Conservation (phyloP, 441 rosid species). For the Rhodomyrtus psidioides region DNA sequence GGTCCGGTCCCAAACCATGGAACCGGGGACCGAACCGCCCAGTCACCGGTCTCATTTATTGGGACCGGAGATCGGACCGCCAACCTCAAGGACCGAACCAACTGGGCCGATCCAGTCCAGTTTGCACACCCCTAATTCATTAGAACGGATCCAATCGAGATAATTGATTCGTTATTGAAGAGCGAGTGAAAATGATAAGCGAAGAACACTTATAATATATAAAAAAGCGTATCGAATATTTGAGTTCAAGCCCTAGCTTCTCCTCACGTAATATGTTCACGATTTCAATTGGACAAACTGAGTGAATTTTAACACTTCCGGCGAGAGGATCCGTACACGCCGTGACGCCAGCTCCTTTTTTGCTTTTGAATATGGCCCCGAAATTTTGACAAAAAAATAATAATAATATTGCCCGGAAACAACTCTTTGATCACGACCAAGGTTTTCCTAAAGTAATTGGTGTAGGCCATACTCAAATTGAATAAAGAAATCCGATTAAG, state of each 20-base stretch:
- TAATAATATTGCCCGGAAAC: not conserved
- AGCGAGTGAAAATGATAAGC: not conserved
- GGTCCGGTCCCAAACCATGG: too few species aligned
- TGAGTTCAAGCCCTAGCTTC: not conserved
- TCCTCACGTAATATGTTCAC: not conserved
- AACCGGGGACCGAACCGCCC: too few species aligned
- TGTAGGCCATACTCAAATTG: not conserved
- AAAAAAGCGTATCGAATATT: too few species aligned
- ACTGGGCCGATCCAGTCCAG: too few species aligned
- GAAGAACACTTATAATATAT: too few species aligned
- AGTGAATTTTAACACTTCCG: not conserved
- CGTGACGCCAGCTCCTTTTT: not conserved
- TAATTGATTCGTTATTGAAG: not conserved
- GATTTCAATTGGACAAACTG: not conserved
- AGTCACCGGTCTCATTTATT: too few species aligned
- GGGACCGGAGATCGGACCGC: too few species aligned
- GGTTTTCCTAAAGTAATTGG: not conserved
- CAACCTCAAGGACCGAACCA: too few species aligned
- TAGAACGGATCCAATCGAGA: not conserved
- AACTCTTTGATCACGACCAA: not conserved
- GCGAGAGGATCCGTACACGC: not conserved
- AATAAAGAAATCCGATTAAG: not conserved
- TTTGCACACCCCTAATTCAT: too few species aligned
- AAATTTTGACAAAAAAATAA: too few species aligned
- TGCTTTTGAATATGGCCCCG: not conserved